Conservation (phyloP, 1,284 basidiomycete genomes). For the Microbotryum scabiosae region DNA sequence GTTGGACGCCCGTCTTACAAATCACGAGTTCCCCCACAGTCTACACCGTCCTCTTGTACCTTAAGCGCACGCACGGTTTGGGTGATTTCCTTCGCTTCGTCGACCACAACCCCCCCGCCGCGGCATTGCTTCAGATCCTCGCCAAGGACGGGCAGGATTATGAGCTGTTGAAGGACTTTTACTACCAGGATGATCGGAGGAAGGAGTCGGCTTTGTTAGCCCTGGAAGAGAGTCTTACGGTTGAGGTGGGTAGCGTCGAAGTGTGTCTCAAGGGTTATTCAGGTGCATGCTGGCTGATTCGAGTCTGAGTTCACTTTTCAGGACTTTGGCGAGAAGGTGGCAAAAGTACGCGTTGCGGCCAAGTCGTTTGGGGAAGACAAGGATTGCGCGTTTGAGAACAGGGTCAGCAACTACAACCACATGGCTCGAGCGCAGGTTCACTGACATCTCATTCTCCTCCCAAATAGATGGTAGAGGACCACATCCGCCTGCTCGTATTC, state of each 20-base stretch:
- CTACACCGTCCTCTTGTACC: conserved; percentile 77
- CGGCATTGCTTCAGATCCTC: conserved; percentile 74
- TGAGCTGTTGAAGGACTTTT: conserved; percentile 89
- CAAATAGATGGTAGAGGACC: conserved; percentile 79
- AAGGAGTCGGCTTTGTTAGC: conserved; percentile 81
- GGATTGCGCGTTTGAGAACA: conserved; percentile 79
- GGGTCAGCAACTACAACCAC: conserved; percentile 47
- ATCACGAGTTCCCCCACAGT: conserved; percentile 57
- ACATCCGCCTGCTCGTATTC: conserved; percentile 59
- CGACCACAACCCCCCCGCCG: conserved; percentile 69
- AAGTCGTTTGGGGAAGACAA: conserved; percentile 94
- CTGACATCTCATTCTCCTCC: not conserved
- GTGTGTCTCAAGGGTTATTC: not conserved
- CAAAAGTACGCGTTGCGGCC: conserved; percentile 68
- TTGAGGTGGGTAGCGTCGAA: conserved; percentile 51
- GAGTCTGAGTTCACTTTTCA: conserved; percentile 36
- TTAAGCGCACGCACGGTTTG: conserved; percentile 71
- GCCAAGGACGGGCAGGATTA: conserved; percentile 64
- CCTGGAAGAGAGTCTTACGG: conserved; percentile 50
- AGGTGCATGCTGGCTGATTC: not conserved
- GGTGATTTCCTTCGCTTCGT: conserved; percentile 92
- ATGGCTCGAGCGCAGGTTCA: conserved; percentile 5
- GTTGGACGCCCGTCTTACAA: no score
- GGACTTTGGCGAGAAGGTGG: conserved; percentile 62
- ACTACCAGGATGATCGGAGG: conserved; percentile 93